Percentiles rank a stretch among this genome's conserved stretches.
Conservation (phyloP, 169 alveolate species). For the Condylostoma magnum region DNA sequence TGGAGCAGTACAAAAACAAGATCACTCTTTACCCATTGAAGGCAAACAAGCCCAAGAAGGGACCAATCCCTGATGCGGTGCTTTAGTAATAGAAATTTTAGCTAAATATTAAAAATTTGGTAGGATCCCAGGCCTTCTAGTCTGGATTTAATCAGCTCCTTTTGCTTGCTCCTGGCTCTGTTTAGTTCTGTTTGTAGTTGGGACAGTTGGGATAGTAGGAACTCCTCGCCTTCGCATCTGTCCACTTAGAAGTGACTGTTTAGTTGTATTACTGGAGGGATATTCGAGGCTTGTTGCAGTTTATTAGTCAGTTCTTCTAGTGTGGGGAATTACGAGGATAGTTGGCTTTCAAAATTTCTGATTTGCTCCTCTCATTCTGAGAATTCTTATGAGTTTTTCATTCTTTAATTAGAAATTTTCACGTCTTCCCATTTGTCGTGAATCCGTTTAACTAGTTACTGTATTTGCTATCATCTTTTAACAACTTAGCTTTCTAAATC, state of each 20-base stretch:
- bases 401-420: no score
- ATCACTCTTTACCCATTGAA: conserved; percentile 94
- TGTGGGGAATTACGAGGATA: background rate
- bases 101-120: no score
- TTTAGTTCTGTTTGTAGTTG: background rate
- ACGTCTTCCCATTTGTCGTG: background rate
- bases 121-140: no score
- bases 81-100: no score
- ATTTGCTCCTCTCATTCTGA: background rate
- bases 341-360: background rate
- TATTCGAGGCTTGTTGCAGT: background rate
- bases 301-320: background rate
- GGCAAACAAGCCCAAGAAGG: conserved; percentile 95
- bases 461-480: background rate
- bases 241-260: background rate
- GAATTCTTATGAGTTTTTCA: no score
- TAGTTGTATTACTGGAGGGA: background rate
- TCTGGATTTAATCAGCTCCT: no score
- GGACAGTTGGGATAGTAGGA: background rate
- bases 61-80: conserved; percentile 53
- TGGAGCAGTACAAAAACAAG: conserved; percentile 93
- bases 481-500: no score
- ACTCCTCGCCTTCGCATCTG: conserved; percentile 2
- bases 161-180: no score
- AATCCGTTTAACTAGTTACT: background rate